Percentiles rank a stretch among this genome's conserved stretches.
phyloP scores from a whole-genome alignment of 257 asterid genomes.

The Salvia hispanica region DNA sequence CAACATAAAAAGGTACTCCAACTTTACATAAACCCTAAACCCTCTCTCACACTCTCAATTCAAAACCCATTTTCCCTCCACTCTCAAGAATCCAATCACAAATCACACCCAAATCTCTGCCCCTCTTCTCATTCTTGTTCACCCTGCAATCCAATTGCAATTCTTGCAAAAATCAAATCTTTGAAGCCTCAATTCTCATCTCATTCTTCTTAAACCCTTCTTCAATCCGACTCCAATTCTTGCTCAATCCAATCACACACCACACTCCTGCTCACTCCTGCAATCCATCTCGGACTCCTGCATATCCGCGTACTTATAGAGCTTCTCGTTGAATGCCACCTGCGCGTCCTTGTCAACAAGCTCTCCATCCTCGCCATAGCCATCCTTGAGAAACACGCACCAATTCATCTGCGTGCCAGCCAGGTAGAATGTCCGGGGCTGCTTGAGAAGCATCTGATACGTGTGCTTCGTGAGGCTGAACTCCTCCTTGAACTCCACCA shows the following conservation, averaged over 20 bases:
- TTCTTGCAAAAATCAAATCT: background rate
- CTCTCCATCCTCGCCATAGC: slow-evolving; percentile 69
- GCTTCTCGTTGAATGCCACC: slow-evolving; percentile 65
- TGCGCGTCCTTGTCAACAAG: slow-evolving; percentile 76
- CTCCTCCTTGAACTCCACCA: slow-evolving; percentile 96
- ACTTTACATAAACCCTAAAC: background rate
- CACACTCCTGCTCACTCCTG: background rate
- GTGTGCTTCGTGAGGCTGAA: slow-evolving; percentile 80
- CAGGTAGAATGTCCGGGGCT: slow-evolving; percentile 76
- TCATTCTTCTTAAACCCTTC: background rate
- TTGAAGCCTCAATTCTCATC: background rate
- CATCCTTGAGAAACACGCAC: slow-evolving; percentile 91
- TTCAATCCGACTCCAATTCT: background rate
- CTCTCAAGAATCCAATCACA: background rate
- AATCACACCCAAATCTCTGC: background rate
- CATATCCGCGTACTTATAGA: slow-evolving; percentile 65
- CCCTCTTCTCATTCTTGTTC: background rate
- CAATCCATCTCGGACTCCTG: slow-evolving; percentile 41
- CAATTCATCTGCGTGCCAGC: slow-evolving; percentile 98
- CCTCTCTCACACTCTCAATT: background rate
- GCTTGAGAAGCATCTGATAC: slow-evolving; percentile 84
- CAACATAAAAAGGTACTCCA: background rate
- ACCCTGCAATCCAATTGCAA: background rate
- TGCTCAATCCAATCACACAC: background rate
- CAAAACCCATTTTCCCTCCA: background rate